Evolutionary conservation across 1,284 basidiomycete genomes (phyloP).

Genomic region (Chalciporus sp.): DNA sequence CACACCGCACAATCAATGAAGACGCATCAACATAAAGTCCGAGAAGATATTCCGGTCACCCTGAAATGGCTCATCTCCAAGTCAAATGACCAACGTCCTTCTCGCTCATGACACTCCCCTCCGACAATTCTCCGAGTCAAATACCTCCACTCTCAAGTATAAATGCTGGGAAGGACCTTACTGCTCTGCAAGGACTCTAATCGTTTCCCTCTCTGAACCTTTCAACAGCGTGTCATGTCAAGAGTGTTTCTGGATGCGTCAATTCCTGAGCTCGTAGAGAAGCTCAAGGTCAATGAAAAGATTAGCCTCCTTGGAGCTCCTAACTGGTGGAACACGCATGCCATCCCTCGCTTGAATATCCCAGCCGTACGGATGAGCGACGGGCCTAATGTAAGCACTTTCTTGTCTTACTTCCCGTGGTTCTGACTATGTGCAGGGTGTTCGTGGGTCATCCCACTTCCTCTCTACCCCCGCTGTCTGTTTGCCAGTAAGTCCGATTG

Average conservation of each 20-base stretch:
- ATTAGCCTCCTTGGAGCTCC: slow-evolving; percentile 47
- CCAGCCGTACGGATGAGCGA: slow-evolving; percentile 6
- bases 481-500: slow-evolving; percentile 21
- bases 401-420: not conserved
- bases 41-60: not conserved
- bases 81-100: not conserved
- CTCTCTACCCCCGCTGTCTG: not conserved
- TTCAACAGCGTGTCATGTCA: slow-evolving; percentile 1
- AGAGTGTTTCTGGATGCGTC: slow-evolving; percentile 54
- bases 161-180: not conserved
- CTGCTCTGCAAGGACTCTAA: too few relatives aligned
- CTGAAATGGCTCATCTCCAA: not conserved
- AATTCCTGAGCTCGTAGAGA: slow-evolving; percentile 49
- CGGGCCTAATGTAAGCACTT: not conserved
- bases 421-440: not conserved
- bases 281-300: slow-evolving; percentile 46
- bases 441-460: not conserved
- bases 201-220: not conserved
- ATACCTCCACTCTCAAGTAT: not conserved
- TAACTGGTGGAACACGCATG: slow-evolving; percentile 4
- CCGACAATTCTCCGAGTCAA: not conserved
- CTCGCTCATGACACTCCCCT: not conserved
- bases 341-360: not conserved
- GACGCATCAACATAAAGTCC: not conserved
- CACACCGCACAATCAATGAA: too few relatives aligned